Conservation (phyloP, 2,329 filamentous ascomycete genomes). For the Gnomoniopsis sp. region DNA sequence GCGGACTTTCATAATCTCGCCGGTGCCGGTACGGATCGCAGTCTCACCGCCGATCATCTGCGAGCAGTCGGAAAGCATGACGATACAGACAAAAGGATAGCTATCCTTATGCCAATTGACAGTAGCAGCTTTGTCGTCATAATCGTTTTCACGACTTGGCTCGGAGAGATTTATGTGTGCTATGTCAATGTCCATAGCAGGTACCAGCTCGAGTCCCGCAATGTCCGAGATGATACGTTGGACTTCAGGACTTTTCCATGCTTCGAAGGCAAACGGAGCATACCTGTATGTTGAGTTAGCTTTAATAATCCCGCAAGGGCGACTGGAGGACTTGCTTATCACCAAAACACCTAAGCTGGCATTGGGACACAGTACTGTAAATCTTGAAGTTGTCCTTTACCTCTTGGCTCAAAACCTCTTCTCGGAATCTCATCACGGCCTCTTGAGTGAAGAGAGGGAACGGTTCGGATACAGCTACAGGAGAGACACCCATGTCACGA, state of each 20-base stretch:
- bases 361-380: slow-evolving; percentile 27
- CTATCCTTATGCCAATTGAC: slow-evolving; percentile 64
- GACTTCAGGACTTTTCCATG: slow-evolving; percentile 40
- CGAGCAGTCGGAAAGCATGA: slow-evolving; percentile 62
- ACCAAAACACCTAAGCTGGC: slow-evolving; percentile 17
- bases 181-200: slow-evolving; percentile 53
- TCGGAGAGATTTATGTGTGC: slow-evolving; percentile 52
- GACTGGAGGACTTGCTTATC: slow-evolving; percentile 12
- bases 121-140: slow-evolving; percentile 50
- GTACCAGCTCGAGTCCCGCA: slow-evolving; percentile 52
- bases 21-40: slow-evolving; percentile 50
- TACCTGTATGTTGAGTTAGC: slow-evolving; percentile 26
- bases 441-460: slow-evolving; percentile 62
- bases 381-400: slow-evolving; percentile 56
- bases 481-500: slow-evolving; percentile 55
- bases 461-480: slow-evolving; percentile 61
- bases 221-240: slow-evolving; percentile 47
- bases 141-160: slow-evolving; percentile 39
- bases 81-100: slow-evolving; percentile 68
- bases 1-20: slow-evolving; percentile 54
- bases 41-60: slow-evolving; percentile 65
- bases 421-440: slow-evolving; percentile 58
- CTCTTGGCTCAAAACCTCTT: slow-evolving; percentile 56
- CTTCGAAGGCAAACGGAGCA: slow-evolving; percentile 60
- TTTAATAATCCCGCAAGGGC: background rate